A percentile compares a stretch with the other conserved stretches of the same genome.
Evolutionary conservation across 1,284 basidiomycete species (phyloP).

Genomic region (Volvariella volvacea): DNA sequence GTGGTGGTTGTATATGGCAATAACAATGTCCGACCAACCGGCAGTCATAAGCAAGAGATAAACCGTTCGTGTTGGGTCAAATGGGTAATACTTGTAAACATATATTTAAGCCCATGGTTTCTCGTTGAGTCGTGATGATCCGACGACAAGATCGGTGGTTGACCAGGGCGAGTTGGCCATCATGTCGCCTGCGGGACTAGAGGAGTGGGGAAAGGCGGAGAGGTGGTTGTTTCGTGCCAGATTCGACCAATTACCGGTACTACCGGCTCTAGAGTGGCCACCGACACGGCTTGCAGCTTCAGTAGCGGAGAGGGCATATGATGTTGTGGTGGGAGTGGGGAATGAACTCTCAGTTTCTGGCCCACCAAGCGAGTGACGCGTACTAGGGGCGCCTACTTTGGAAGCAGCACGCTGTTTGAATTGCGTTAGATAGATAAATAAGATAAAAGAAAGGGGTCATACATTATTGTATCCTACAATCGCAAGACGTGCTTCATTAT

Average conservation of each 20-base stretch:
- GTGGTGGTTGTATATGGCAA: constrained; percentile 9
- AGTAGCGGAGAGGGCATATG: constrained; percentile 36
- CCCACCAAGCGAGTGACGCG: constrained; percentile 68
- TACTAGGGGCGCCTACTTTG: constrained; percentile 32
- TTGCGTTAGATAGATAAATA: constrained; percentile 23
- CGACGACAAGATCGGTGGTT: constrained; percentile 52
- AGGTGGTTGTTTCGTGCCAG: constrained; percentile 50
- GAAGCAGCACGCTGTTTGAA: constrained; percentile 11
- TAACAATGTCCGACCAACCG: constrained; percentile 29
- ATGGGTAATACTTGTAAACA: constrained; percentile 1
- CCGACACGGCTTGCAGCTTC: constrained; percentile 41
- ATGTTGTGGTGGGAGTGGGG: constrained; percentile 39
- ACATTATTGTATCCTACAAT: constrained; percentile 69
- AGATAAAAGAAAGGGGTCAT: constrained; percentile 16
- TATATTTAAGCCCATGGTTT: constrained; percentile 50
- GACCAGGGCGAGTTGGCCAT: constrained; percentile 54
- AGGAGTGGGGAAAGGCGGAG: constrained; percentile 48
- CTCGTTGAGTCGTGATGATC: constrained; percentile 51
- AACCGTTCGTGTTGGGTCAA: constrained; percentile 7
- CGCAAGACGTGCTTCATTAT: constrained; percentile 57
- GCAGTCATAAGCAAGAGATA: constrained; percentile 21
- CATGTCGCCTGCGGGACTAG: constrained; percentile 50
- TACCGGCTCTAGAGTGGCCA: constrained; percentile 68
- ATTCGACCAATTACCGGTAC: constrained; percentile 70
- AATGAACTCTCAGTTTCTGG: constrained; percentile 57